phyloP scores from a whole-genome alignment of 192 early-diverging fungal genomes.

The Linnemannia hyalina region DNA sequence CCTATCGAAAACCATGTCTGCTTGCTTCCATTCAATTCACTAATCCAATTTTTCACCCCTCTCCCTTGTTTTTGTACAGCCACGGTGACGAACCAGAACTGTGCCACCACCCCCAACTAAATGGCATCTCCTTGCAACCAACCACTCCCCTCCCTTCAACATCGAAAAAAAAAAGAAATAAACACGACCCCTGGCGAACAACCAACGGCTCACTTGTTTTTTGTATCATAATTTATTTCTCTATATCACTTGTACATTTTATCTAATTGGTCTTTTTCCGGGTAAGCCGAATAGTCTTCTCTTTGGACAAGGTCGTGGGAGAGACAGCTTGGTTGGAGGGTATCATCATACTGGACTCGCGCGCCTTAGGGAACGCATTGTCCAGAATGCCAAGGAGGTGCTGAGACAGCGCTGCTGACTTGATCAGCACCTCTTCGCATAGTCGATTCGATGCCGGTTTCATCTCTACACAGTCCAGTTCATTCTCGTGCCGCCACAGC shows the following conservation, averaged over 20 bases:
- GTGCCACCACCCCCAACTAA: too few relatives aligned
- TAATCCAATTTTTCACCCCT: too few relatives aligned
- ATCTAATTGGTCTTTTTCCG: constrained; percentile 17
- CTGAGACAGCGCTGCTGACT: constrained; percentile 46
- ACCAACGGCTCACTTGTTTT: too few relatives aligned
- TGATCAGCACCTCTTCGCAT: constrained; percentile 54
- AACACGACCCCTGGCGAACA: too few relatives aligned
- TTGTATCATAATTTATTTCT: neutral
- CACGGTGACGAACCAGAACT: too few relatives aligned
- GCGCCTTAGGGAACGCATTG: constrained; percentile 50
- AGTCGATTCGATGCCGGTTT: constrained; percentile 53
- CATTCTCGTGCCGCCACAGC: constrained; percentile 45
- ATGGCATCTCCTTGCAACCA: too few relatives aligned
- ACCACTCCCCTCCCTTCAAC: too few relatives aligned
- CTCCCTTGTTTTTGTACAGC: too few relatives aligned
- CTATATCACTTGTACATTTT: neutral
- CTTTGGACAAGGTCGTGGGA: constrained; percentile 25
- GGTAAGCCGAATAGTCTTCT: constrained; percentile 31
- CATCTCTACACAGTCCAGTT: constrained; percentile 46
- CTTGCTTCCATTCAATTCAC: too few relatives aligned
- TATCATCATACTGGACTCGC: constrained; percentile 53
- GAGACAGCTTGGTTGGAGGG: constrained; percentile 47
- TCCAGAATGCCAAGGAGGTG: constrained; percentile 52
- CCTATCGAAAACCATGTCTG: too few relatives aligned
- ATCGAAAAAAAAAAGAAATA: too few relatives aligned